phyloP scores from a whole-genome alignment of 257 asterid genomes.

The Solanum dulcamara region DNA sequence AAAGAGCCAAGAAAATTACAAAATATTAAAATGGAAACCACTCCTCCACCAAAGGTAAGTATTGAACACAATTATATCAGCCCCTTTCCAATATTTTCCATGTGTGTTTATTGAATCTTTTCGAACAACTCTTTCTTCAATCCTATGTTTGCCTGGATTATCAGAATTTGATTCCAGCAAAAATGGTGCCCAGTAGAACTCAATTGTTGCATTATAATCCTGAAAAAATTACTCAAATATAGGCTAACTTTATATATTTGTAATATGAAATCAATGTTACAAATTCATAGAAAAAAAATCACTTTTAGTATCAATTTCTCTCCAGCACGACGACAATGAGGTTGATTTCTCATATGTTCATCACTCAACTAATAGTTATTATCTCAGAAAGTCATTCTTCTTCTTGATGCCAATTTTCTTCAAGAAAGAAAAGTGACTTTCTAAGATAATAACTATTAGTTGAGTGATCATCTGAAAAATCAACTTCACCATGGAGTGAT shows the following conservation, averaged over 20 bases:
- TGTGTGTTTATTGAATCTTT: background rate
- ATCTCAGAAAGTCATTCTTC: background rate
- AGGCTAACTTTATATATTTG: background rate
- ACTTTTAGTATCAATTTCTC: background rate
- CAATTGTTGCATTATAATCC: background rate
- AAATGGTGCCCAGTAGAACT: background rate
- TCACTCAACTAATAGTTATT: background rate
- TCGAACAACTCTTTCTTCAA: background rate
- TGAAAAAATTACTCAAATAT: background rate
- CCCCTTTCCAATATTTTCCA: background rate
- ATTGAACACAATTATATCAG: background rate
- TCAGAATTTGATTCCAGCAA: background rate
- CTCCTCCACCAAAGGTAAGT: conserved; percentile 1
- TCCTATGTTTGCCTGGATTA: background rate
- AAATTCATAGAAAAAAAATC: background rate
- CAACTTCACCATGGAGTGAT: background rate
- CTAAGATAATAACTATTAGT: background rate
- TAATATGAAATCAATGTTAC: background rate
- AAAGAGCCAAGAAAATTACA: background rate
- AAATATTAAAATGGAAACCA: background rate
- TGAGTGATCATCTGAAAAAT: background rate
- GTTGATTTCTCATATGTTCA: too few species aligned
- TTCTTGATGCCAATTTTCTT: background rate
- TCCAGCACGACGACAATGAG: too few species aligned
- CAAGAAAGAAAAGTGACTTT: background rate